phyloP scores from a whole-genome alignment of 148 eudicot genomes.

The Persicaria maculosa region DNA sequence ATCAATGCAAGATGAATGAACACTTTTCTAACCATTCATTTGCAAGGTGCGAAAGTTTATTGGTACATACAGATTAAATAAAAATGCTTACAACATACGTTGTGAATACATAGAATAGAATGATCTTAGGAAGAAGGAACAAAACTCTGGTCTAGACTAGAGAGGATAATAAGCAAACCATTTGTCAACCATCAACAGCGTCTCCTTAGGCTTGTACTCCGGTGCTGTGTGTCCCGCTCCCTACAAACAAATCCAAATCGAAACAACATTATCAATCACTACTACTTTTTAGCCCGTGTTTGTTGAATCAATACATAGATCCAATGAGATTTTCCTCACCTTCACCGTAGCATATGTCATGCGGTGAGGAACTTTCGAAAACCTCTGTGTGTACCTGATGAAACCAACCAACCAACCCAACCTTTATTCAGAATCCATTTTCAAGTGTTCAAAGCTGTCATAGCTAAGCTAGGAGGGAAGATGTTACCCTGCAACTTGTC shows the following conservation, averaged over 20 bases:
- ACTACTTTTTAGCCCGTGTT: too few relatives aligned
- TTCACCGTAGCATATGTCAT: constrained; percentile 36
- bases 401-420: background rate
- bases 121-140: too few relatives aligned
- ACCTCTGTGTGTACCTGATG: constrained; percentile 22
- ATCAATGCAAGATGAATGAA: too few relatives aligned
- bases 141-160: background rate
- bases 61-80: too few relatives aligned
- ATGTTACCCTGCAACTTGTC: background rate
- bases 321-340: constrained; percentile 12
- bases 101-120: too few relatives aligned
- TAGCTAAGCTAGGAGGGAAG: background rate
- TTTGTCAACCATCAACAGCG: constrained; percentile 25
- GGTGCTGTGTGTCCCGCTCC: constrained; percentile 45
- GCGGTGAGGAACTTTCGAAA: constrained; percentile 14
- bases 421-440: background rate
- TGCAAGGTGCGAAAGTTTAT: too few relatives aligned
- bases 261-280: background rate
- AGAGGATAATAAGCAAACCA: constrained; percentile 24
- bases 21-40: too few relatives aligned
- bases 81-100: too few relatives aligned
- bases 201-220: constrained; percentile 8
- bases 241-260: constrained; percentile 12
- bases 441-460: background rate
- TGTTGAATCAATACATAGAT: background rate